These are phyloP conservation scores for Aspergillus sp. DNA, from an alignment of 2,329 filamentous ascomycete species.

Conservation along the genomic window DNA sequence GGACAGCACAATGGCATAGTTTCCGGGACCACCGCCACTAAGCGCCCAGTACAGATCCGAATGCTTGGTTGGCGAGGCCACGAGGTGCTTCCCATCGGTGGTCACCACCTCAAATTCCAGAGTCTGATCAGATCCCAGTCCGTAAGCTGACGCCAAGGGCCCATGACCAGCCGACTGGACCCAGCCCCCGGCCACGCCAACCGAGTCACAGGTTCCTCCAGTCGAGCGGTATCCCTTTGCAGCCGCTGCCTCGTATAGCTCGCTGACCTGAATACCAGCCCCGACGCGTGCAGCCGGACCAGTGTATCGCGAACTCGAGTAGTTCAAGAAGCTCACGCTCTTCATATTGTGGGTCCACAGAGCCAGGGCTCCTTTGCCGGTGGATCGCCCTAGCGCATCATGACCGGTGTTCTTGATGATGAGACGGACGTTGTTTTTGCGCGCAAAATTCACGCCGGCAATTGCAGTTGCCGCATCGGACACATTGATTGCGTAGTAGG, in stretches of 20 bases:
- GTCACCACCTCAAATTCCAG: constrained; percentile 42
- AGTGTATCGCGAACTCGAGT: constrained; percentile 6
- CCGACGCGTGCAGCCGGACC: constrained; percentile 13
- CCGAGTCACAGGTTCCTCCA: background rate
- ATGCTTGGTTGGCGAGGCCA: constrained; percentile 14
- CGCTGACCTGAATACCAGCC: constrained; percentile 14
- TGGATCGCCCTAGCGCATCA: constrained; percentile 34
- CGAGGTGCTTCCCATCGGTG: constrained; percentile 23
- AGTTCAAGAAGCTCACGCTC: constrained; percentile 21
- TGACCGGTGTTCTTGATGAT: constrained; percentile 57
- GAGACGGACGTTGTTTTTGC: constrained; percentile 16
- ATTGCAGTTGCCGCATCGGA: background rate
- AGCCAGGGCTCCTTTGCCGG: constrained; percentile 30
- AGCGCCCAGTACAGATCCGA: constrained; percentile 25
- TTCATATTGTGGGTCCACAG: constrained; percentile 47
- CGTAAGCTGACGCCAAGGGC: constrained; percentile 44
- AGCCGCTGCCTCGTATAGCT: background rate
- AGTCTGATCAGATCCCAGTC: background rate
- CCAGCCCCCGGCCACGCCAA: constrained; percentile 36
- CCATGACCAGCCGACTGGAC: constrained; percentile 44
- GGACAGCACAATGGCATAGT: constrained; percentile 16
- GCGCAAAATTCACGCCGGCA: background rate
- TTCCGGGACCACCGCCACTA: constrained; percentile 20
- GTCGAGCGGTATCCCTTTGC: background rate
- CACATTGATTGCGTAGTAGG: constrained; percentile 1